Conservation (phyloP, 1,284 basidiomycete species). For the Stereum hirsutum region DNA sequence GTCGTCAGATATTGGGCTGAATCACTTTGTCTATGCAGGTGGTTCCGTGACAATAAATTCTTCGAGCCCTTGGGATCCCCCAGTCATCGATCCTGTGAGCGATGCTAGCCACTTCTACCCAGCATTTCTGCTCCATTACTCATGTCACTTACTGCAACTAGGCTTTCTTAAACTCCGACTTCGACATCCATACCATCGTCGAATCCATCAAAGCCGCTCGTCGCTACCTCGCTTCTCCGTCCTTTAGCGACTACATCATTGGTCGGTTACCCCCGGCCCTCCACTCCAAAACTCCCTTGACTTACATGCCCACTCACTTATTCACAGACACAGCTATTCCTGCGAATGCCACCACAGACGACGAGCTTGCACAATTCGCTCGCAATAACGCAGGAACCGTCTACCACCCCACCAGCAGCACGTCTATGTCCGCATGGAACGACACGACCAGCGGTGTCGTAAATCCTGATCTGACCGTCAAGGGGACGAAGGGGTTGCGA, state of each 20-base stretch:
- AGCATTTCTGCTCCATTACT: no score
- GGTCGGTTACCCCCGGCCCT: background rate
- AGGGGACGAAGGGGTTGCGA: conserved; percentile 15
- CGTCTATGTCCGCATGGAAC: conserved; percentile 14
- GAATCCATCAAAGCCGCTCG: conserved; percentile 4
- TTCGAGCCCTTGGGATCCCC: conserved; percentile 16
- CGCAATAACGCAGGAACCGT: conserved; percentile 9
- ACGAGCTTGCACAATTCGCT: conserved; percentile 7
- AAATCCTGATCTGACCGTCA: conserved; percentile 17
- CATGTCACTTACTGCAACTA: no score
- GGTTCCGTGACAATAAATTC: conserved; percentile 14
- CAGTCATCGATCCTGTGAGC: conserved; percentile 18
- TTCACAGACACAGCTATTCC: no score
- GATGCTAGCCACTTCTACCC: no score
- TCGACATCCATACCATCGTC: conserved; percentile 7
- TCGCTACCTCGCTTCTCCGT: conserved; percentile 6
- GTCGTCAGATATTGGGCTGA: no score
- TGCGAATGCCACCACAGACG: conserved; percentile 10
- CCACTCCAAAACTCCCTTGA: no score
- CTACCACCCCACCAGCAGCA: conserved; percentile 17
- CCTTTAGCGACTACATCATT: conserved; percentile 8
- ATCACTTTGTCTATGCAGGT: conserved; percentile 14
- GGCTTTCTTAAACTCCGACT: conserved; percentile 14
- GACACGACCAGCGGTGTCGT: conserved; percentile 15
- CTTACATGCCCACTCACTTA: no score